Evolutionary conservation across 1,284 basidiomycete species (phyloP), one percentile per base, ranked within the genome.

Genomic region (Omphalotus olearius): DNA sequence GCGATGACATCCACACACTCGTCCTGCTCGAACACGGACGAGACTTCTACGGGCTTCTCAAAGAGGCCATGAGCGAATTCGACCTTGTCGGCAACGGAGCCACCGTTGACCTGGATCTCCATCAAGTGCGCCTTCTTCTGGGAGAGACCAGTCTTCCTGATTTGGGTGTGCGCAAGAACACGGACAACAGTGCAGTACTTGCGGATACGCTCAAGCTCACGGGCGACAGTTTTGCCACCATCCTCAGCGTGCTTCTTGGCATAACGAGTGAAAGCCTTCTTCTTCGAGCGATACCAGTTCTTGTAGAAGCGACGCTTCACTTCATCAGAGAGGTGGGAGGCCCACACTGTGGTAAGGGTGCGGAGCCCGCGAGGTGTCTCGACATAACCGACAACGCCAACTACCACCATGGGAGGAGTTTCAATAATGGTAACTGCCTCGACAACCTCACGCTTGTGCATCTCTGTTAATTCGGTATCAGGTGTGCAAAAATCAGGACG

Each of bases 231-330:
- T 73, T 94, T 93, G 69, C 93, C 93, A 66, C 83, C 84, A 69
- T 93, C 91, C 75, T 98, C 96, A 53, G 95, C 91, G 74, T 97
- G 91, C 82, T 98, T 98, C 89, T 98, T 98, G 71, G 96, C 96
- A 76, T 98, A 96, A 61, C 88, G 88, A 66, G 96, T 98, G 85
- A 98, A 98, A 45, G 96, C 96, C 88, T 99, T 99, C 87, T 98
- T 99, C 91, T 99, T 99, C 56, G 93, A 96, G 65, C 93, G 88
- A 84, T 99, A 99, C 97, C 97, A 99, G 87, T 98, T 99, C 85
- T 96, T 98, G 91, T 98, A 98, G 90, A 99, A 98, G 66, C 97
- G 87, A 69, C 97, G 92, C 79, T 97, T 98, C 70, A 99, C 74
- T 73, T 98, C 96, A 69, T 80, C 92, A 57, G 78, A 93, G 64